Percentiles rank a stretch among this genome's conserved stretches.
phyloP scores from a whole-genome alignment of 106 monocot genomes.

The Hemerocallis citrina region DNA sequence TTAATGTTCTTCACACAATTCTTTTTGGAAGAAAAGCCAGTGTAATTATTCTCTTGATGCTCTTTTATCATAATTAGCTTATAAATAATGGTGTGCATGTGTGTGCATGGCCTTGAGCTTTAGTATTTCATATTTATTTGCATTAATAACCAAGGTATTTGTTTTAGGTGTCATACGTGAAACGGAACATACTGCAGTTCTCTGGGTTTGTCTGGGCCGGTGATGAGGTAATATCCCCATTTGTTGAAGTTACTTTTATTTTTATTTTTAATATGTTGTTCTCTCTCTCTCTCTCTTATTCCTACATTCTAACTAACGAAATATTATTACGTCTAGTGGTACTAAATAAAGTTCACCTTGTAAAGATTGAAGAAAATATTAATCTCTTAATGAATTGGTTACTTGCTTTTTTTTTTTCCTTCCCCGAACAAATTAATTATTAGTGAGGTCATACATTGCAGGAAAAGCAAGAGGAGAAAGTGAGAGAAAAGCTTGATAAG shows the following conservation, averaged over 20 bases:
- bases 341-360: neutral
- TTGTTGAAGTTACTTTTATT: neutral
- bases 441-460: constrained; percentile 4
- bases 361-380: neutral
- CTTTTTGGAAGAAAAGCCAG: constrained; percentile 70
- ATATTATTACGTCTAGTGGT: neutral
- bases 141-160: neutral
- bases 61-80: neutral
- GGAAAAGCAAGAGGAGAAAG: constrained; percentile 37
- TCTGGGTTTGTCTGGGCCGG: constrained; percentile 88
- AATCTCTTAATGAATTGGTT: neutral
- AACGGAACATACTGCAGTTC: constrained; percentile 70
- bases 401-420: neutral
- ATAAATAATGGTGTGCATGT: neutral
- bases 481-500: constrained; percentile 48
- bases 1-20: constrained; percentile 60
- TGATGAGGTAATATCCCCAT: constrained; percentile 41
- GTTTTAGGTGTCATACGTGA: constrained; percentile 48
- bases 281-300: too few relatives aligned
- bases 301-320: neutral
- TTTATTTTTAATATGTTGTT: neutral
- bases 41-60: constrained; percentile 29
- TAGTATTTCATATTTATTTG: neutral
- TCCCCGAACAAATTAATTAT: neutral
- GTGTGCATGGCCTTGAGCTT: neutral